phyloP scores from a whole-genome alignment of 2,329 filamentous ascomycete genomes.

The Ceratocystis lukuohia region DNA sequence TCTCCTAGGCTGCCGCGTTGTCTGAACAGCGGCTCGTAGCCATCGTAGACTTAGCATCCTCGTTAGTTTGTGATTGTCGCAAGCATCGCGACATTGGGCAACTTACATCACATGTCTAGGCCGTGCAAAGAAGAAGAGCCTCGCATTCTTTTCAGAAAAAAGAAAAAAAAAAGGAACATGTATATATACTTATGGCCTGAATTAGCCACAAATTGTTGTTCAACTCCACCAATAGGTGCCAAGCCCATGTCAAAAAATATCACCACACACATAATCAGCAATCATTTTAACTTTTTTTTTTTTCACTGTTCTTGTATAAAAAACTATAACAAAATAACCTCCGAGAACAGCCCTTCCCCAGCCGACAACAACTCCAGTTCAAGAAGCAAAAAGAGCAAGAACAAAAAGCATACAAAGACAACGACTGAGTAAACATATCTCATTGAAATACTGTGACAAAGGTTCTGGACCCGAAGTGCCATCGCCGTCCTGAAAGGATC shows the following conservation, averaged over 20 bases:
- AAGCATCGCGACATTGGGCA: neutral
- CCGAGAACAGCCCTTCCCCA: neutral
- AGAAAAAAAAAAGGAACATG: neutral
- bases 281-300: neutral
- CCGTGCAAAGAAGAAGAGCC: neutral
- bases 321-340: neutral
- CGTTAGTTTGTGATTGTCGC: neutral
- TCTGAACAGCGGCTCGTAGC: neutral
- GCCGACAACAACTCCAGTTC: neutral
- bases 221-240: neutral
- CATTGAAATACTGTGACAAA: neutral
- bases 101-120: neutral
- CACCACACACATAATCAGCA: neutral
- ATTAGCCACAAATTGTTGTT: neutral
- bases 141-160: neutral
- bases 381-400: neutral
- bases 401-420: neutral
- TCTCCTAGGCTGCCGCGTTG: neutral
- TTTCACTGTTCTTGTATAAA: neutral
- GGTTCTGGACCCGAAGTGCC: neutral
- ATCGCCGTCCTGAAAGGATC: neutral
- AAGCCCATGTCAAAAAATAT: neutral
- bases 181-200: conserved; percentile 13
- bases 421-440: neutral
- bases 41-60: conserved; percentile 6